A percentile compares a stretch with the other conserved stretches of the same genome.
Conservation (phyloP, 495 filamentous ascomycete species). For the Hypoxylon lenormandii region DNA sequence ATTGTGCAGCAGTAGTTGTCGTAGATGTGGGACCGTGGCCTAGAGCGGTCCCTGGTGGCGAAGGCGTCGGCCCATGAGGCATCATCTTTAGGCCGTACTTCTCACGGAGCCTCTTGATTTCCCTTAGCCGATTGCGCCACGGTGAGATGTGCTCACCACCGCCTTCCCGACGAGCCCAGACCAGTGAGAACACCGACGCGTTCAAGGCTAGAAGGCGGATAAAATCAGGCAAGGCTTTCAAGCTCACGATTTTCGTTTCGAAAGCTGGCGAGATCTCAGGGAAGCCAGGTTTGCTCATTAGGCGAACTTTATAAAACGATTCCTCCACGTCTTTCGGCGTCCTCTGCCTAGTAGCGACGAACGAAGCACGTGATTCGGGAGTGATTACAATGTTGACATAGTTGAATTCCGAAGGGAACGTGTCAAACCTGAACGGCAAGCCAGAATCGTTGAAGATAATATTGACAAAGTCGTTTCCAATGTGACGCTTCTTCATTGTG, state of each 20-base stretch:
- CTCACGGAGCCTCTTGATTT: conserved; percentile 85
- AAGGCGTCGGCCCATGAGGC: conserved; percentile 49
- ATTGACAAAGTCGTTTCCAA: conserved; percentile 97
- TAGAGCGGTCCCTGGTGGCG: conserved; percentile 58
- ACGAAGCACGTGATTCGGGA: conserved; percentile 77
- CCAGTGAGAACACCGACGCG: conserved; percentile 89
- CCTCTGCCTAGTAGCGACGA: conserved; percentile 64
- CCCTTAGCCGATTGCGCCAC: conserved; percentile 85
- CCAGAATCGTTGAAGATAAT: conserved; percentile 98
- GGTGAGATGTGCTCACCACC: conserved; percentile 89
- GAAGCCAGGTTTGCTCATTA: conserved; percentile 84
- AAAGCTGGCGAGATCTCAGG: conserved; percentile 89
- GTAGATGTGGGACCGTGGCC: conserved; percentile 26
- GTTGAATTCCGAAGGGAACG: conserved; percentile 92
- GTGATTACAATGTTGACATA: conserved; percentile 96
- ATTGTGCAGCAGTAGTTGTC: conserved; percentile 26
- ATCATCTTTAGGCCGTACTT: conserved; percentile 59
- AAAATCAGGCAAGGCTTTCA: conserved; percentile 82
- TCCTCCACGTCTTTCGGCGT: conserved; percentile 52
- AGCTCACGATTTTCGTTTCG: conserved; percentile 85
- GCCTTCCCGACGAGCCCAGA: conserved; percentile 82
- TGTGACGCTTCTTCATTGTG: conserved; percentile 89
- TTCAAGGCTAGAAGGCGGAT: conserved; percentile 92
- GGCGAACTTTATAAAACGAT: conserved; percentile 83
- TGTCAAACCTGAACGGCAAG: conserved; percentile 85